Evolutionary conservation across 2,329 filamentous ascomycete species (phyloP).

Genomic region (Helicocarpus griseus): DNA sequence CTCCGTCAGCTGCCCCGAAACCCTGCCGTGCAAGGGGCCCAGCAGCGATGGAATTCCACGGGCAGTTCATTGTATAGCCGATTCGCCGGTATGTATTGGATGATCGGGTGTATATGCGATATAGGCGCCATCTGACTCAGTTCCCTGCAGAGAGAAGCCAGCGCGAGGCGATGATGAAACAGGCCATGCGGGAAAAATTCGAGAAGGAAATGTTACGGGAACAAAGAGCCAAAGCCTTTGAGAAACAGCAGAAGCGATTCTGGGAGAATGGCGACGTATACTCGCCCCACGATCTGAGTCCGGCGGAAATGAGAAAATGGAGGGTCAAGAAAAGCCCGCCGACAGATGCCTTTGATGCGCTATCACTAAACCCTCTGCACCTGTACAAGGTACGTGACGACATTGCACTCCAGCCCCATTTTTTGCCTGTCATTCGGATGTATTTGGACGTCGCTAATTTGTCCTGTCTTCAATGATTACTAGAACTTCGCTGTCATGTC

Average conservation of each 20-base stretch:
- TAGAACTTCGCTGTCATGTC: constrained; percentile 90
- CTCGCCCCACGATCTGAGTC: constrained; percentile 74
- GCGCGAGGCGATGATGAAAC: constrained; percentile 1
- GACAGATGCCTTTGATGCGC: constrained; percentile 65
- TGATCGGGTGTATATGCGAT: not conserved
- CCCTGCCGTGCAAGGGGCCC: not conserved
- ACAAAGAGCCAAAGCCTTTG: constrained; percentile 27
- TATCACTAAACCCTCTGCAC: constrained; percentile 70
- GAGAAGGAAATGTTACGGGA: constrained; percentile 27
- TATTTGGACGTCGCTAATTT: not conserved
- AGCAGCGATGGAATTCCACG: constrained; percentile 3
- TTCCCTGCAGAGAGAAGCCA: constrained; percentile 1
- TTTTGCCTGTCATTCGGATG: not conserved
- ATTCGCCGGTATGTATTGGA: not conserved
- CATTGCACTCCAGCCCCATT: constrained; percentile 8
- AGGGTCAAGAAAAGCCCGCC: constrained; percentile 46
- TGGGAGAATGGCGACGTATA: constrained; percentile 80
- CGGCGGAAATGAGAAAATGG: constrained; percentile 74
- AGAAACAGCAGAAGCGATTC: constrained; percentile 46
- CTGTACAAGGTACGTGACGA: constrained; percentile 66
- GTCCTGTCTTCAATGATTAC: constrained; percentile 3
- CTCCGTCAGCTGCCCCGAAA: not conserved
- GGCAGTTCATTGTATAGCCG: not conserved
- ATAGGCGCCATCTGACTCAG: not conserved
- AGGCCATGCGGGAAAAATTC: constrained; percentile 10